Evolutionary conservation across 129 eudicot species (phyloP), one percentile per base, ranked within the genome.

Genomic region (Flaveria trinervia): DNA sequence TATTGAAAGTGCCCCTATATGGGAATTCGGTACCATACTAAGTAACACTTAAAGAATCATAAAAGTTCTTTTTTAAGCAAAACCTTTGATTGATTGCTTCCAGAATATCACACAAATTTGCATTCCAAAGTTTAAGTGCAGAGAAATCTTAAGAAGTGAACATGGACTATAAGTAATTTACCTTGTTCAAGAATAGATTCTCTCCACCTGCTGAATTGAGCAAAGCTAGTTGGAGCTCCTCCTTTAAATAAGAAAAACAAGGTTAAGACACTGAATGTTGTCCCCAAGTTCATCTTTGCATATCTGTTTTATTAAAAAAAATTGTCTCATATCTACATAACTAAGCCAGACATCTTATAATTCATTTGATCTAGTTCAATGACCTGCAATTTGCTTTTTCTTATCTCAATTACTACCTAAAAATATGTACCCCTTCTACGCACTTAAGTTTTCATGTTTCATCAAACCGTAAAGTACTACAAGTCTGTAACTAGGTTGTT

Each of bases 161-260:
- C 39, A 45, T 26, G 55, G 65, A 59, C 14, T 33, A 23, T 56
- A 41, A 72, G n/a, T 52, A 65, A 41, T 48, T 64, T 77, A 86
- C 89, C 87, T 81, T 86, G 81, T 86, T 81, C 78, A 86, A 77
- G 64, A 86, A 86, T 72, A 86, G 82, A 73, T 86, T 86, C 10
- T 80, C 82, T 50, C 85, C 85, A 18, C 69, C 80, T 15, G 78
- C 73, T 76, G 87, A 76, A 54, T 73, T 80, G 65, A 83, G 75
- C 81, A 86, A 73, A 44, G 89, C 89, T 45, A 86, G 48, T 73
- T 86, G 89, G 61, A 86, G 85, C 83, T 83, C 89, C 54, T 86
- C 89, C 89, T 86, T 54, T 18, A 25, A 51, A 48, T 18, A 39
- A 20, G 23, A 76, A 23, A 81, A 65, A 25, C 65, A 72, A 77